These are phyloP conservation scores for Lasiosphaeris hirsuta DNA, from an alignment of 495 filamentous ascomycete genomes.

Conservation along the genomic window DNA sequence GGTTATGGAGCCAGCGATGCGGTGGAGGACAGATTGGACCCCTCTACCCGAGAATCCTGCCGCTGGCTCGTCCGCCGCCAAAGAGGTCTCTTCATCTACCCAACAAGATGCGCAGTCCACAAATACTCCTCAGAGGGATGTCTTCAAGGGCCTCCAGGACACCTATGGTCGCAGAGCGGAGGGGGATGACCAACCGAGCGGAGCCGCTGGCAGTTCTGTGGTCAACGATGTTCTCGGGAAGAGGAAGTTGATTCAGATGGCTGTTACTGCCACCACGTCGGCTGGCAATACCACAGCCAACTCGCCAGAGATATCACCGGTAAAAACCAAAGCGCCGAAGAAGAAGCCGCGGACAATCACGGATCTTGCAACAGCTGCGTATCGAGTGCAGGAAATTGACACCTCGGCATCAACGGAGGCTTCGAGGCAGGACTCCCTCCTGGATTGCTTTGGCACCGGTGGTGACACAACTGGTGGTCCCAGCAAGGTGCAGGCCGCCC, in stretches of 20 bases:
- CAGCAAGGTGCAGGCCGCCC: slow-evolving; percentile 25
- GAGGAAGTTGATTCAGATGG: slow-evolving; percentile 49
- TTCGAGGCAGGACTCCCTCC: slow-evolving; percentile 25
- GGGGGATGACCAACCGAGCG: background rate
- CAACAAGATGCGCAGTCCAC: background rate
- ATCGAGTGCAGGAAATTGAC: slow-evolving; percentile 35
- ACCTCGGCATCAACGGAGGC: slow-evolving; percentile 11
- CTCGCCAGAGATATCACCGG: slow-evolving; percentile 28
- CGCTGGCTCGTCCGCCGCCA: slow-evolving; percentile 26
- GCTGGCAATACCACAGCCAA: slow-evolving; percentile 12
- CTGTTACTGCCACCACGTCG: slow-evolving; percentile 26
- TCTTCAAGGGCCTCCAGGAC: slow-evolving; percentile 35
- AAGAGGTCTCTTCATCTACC: slow-evolving; percentile 25
- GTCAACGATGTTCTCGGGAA: slow-evolving; percentile 38
- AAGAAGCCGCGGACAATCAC: slow-evolving; percentile 85
- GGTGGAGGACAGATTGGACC: slow-evolving; percentile 56
- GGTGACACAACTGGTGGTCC: background rate
- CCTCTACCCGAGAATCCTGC: slow-evolving; percentile 41
- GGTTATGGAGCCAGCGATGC: slow-evolving; percentile 46
- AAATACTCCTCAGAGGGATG: slow-evolving; percentile 12
- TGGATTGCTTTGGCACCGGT: slow-evolving; percentile 28
- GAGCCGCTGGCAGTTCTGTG: background rate
- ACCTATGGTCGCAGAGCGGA: slow-evolving; percentile 29
- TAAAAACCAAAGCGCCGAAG: slow-evolving; percentile 55
- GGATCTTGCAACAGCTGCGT: slow-evolving; percentile 76